Base-by-base conservation (phyloP, 2,329 filamentous ascomycete species). In the Ramichloridium luteum region DNA sequence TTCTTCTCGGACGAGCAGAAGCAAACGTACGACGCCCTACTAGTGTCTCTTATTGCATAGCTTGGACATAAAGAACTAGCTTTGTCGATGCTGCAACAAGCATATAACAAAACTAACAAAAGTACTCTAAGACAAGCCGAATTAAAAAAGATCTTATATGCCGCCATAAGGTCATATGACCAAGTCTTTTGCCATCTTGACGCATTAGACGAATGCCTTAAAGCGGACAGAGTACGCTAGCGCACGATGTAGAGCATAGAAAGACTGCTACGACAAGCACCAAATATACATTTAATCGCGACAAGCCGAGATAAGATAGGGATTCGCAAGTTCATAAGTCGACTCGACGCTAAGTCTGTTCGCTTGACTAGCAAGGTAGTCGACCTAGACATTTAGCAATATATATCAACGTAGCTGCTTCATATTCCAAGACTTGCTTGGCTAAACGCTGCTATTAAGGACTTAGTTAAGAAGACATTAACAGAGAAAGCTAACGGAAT, bases 131-230 rank as follows among this genome's bases (percentile, higher is more conserved):
- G 34, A 8, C 18, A 28, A 3, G 26, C 40, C 8, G 40, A 43
- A 16, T 37, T 47, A 1, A 10, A 43, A 13, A 30, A 33, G 13
- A 39, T 46, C 12, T 15, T 46, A 11, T 6, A 28, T 5, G 9
- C 31, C 12, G 36, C 27, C n/a, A 27, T 47, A 11, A 14, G 30
- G 17, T 22, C 40, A 17, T 38, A 27, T 27, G 26, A 16, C 43
- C 53, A 14, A 27, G 44, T 48, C 1, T 55, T 46, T 28, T 36
- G 57, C 11, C 40, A 51, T 2, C 20, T 58, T 8, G 53, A 57
- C 39, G 53, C 54, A 15, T 35, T 57, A 12, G 51, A 58, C 25
- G 53, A 57, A 27, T 51, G 45, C 37, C 37, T 35, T 10, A 32
- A 47, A 13, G 26, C 30, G 5, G 5, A 37, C 12, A 30, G 35